Evolutionary conservation across 106 monocot species (phyloP).

Genomic region (Platanthera guangdongensis): DNA sequence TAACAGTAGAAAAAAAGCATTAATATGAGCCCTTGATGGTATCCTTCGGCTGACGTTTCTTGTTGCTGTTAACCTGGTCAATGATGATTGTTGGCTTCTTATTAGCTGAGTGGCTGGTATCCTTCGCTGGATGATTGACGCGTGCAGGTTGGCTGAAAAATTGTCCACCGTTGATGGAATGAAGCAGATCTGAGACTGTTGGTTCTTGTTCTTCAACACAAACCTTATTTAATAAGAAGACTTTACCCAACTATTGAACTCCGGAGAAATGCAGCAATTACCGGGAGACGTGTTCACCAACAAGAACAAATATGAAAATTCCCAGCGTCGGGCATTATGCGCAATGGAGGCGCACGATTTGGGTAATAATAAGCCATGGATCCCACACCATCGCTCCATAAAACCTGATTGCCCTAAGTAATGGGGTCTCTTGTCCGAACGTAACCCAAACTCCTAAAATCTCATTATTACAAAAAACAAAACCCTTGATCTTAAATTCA

Average conservation of each 20-base stretch:
- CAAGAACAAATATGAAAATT: slow-evolving; percentile 49
- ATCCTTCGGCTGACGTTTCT: no score
- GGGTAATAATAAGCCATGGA: slow-evolving; percentile 79
- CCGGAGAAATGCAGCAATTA: slow-evolving; percentile 53
- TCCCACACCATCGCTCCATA: slow-evolving; percentile 90
- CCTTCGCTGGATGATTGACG: no score
- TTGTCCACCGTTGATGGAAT: no score
- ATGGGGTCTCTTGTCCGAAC: background rate
- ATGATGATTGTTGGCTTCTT: no score
- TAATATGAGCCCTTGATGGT: no score
- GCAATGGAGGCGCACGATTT: slow-evolving; percentile 90
- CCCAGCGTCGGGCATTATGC: slow-evolving; percentile 79
- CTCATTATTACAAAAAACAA: background rate
- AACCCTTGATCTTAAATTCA: background rate
- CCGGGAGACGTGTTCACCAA: slow-evolving; percentile 60
- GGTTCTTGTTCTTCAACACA: no score
- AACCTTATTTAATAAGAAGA: background rate
- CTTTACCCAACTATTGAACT: slow-evolving; percentile 64
- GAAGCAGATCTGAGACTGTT: no score
- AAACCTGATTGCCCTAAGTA: slow-evolving; percentile 44
- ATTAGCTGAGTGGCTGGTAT: no score
- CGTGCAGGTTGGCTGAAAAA: no score
- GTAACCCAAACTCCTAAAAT: background rate
- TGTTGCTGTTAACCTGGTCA: no score
- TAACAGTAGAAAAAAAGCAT: no score